Base-by-base conservation (phyloP, 164 flowering plant genomes). In the Dillenia turbinata region DNA sequence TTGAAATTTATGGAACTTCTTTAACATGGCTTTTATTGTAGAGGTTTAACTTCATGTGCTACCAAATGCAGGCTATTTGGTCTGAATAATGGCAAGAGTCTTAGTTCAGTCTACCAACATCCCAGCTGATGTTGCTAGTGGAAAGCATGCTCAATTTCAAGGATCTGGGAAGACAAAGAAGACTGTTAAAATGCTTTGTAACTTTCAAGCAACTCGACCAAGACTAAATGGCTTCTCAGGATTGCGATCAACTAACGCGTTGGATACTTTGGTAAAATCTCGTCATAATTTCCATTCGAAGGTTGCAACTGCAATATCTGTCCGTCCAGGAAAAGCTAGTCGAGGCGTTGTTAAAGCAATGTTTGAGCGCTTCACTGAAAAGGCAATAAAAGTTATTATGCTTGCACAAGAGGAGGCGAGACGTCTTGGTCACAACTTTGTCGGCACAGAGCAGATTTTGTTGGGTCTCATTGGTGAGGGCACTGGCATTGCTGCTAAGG, bases 381-480 rank as follows among this genome's bases (percentile, higher is more conserved):
- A 94, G 66, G 97, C 99, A 13, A 94, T 94, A 43, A 91, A 91
- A 80, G 96, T 89, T 46, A 86, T 94, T 56, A 85, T 89, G 96
- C 96, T 92, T 73, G 93, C 99, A 16, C 99, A 94, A 75, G 99
- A 94, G 77, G 97, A 94, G 82, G 90, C 99, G 47, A 83, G 96
- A 67, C 71, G 99, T 43, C 81, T 94, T 44, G 96, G 99, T 12
- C 99, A 94, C 77, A 91, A 89, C 62, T 89, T 88, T 75, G 97
- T 93, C 62, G 98, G 98, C 19, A 93, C 98, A 1, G 97, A 90
- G 74, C 98, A 90, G 68, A 87, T 93, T 56, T 63, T 93, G 47
- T 72, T 94, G 75, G 97, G 98, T 49, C 93, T 94, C 63, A 91
- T 94, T 52, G 97, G 98, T 69, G 96, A 94, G 81, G 96, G 97